Evolutionary conservation across 2,329 filamentous ascomycete species (phyloP).

Genomic region (Neurospora sp.): DNA sequence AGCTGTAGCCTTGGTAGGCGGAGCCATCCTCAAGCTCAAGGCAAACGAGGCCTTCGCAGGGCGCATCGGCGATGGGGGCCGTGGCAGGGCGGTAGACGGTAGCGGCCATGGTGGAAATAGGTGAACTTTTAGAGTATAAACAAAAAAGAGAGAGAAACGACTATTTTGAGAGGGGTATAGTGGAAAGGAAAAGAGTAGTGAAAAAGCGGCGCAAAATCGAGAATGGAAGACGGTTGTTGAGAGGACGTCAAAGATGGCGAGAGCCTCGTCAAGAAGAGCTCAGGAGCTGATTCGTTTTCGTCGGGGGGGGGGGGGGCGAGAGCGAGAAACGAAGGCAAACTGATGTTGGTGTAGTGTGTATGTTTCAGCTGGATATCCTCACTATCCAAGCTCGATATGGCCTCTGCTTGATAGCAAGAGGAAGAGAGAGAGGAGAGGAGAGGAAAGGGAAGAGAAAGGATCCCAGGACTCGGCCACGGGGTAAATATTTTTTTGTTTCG

Average conservation of each 20-base stretch:
- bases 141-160: neutral
- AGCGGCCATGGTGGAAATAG: slow-evolving; percentile 23
- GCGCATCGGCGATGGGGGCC: slow-evolving; percentile 42
- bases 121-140: neutral
- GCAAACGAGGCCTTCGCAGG: slow-evolving; percentile 58
- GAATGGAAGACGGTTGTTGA: slow-evolving; percentile 1
- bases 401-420: slow-evolving; percentile 12
- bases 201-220: neutral
- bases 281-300: slow-evolving; percentile 4
- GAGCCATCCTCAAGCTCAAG: slow-evolving; percentile 90
- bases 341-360: slow-evolving; percentile 1
- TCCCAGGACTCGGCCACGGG: neutral
- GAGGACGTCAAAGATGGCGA: neutral
- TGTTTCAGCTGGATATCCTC: slow-evolving; percentile 13
- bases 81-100: slow-evolving; percentile 46
- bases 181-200: neutral
- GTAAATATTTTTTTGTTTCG: neutral
- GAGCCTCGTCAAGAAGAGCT: slow-evolving; percentile 1
- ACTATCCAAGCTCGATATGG: slow-evolving; percentile 12
- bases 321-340: neutral
- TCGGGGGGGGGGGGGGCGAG: neutral
- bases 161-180: neutral
- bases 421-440: slow-evolving; percentile 4
- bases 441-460: slow-evolving; percentile 3
- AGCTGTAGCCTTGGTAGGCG: slow-evolving; percentile 89